Percentiles rank a stretch among this genome's conserved stretches.
phyloP scores from a whole-genome alignment of 2,329 filamentous ascomycete species.

The Biscogniauxia mediterranea region DNA sequence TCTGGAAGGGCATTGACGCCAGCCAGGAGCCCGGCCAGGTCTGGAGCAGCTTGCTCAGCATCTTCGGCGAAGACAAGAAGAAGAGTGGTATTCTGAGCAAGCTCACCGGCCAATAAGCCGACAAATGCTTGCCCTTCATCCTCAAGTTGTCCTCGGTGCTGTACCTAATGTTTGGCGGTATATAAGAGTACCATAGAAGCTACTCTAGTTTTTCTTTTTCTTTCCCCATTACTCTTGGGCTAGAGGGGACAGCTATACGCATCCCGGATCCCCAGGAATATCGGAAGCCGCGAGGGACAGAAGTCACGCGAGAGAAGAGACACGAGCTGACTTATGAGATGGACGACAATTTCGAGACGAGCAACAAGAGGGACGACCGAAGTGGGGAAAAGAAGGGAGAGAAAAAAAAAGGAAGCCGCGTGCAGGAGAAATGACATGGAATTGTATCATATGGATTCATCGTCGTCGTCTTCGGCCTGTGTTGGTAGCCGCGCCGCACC shows the following conservation, averaged over 20 bases:
- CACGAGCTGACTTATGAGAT: background rate
- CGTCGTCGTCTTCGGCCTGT: background rate
- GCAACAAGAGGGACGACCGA: background rate
- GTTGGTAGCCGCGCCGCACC: background rate
- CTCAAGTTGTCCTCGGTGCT: background rate
- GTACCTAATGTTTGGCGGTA: background rate
- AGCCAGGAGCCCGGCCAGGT: constrained; percentile 94
- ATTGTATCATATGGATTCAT: constrained; percentile 4
- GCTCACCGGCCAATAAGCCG: constrained; percentile 32
- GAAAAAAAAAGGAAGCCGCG: constrained; percentile 5
- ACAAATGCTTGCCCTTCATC: background rate
- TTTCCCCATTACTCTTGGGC: background rate
- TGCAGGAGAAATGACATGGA: background rate
- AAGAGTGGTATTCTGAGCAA: constrained; percentile 46
- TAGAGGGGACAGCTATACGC: background rate
- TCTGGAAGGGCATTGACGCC: constrained; percentile 94
- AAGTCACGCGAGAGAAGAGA: background rate
- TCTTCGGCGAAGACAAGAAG: constrained; percentile 69
- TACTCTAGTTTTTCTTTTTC: background rate
- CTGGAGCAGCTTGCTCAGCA: constrained; percentile 86
- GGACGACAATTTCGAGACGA: background rate
- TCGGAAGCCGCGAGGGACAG: background rate
- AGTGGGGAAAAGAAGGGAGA: background rate
- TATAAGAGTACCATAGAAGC: background rate
- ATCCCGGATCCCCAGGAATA: background rate